Base-by-base conservation (phyloP, 257 asterid species). In the Apocynum venetum region DNA sequence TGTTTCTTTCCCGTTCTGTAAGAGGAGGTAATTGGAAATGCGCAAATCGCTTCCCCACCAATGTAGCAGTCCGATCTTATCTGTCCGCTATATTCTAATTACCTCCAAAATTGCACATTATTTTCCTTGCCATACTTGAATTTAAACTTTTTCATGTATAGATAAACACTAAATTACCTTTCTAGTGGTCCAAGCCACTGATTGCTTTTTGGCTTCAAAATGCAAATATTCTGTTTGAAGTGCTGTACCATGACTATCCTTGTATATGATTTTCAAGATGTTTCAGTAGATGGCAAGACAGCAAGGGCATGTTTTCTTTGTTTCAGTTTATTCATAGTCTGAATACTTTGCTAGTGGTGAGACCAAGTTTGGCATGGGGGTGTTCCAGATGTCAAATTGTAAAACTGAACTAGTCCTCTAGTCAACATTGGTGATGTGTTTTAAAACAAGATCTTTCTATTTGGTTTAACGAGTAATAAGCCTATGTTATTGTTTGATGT, bases 401-500 rank as follows among this genome's bases (percentile, higher is more conserved):
- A 15, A 72, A 61, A 72, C 17, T 73, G 55, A 36, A 17, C 10
- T 15, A 0, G 75, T 12, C 5, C 61, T 61, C 51, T 13, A 59
- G 36, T 17, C 44, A 56, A 47, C 1, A 14, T 6, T 51, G 57
- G 4, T 57, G 36, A 11, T 57, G 15, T 4, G 12, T 13, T 61
- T 78, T 57, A 8, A 14, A 53, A 48, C 4, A 7, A 36, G 17
- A 25, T 44, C 6, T 44, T 59, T 48, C 44, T 73, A 53, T 41
- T 43, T 25, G 67, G 36, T 71, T 65, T 17, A 35, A 17, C 15
- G 65, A 44, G 31, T 2, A 51, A 47, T 61, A n/a, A 51, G 12
- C 70, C 70, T 84, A 51, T 40, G 25, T 64, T 41, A 6, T 80
- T 65, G 75, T 38, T 63, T 68, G 64, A n/a, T 80, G 80, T 83